Base-by-base conservation (phyloP, 306 rosid species). In the Betula pendula region DNA sequence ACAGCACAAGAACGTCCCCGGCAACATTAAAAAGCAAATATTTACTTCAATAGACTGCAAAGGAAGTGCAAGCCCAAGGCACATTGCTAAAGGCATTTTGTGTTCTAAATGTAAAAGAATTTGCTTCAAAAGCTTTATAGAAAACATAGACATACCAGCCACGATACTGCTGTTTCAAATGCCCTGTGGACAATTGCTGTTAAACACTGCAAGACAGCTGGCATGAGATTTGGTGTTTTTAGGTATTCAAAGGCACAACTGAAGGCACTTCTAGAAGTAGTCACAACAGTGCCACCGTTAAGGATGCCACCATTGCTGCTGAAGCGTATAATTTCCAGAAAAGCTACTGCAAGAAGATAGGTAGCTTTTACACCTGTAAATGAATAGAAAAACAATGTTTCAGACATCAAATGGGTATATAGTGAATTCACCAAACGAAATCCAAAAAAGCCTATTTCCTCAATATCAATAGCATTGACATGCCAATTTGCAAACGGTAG, bases 291-390 rank as follows among this genome's bases (percentile, higher is more conserved):
- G 80, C 84, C 89, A 71, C 98, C 98, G 89, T 92, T 95, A 49
- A 95, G 96, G 78, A 92, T 78, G 68, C 98, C 98, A 25, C 98
- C 98, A 78, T 95, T 95, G 83, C 98, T 92, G 86, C 92, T 87
- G 83, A 95, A 95, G 80, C 99, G 97, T 62, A 92, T 95, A 67
- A 90, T 95, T 90, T 95, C 99, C 67, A 92, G 87, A 81, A 92
- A 92, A 79, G 97, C 96, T 76, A 95, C 99, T 0, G 99, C 99
- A 76, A 95, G 99, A 84, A 95, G 99, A 87, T 95, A 95, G 16
- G 99, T 95, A 74, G 99, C 97, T 84, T 95, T 95, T 77, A 95
- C 99, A n/a, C 97, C 99, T 95, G 77, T 80, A 88, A 81, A 48
- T 68, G 71, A 68, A 66, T 38, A 63, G 71, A 67, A 45, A 14